phyloP scores from a whole-genome alignment of 2,329 filamentous ascomycete species.

The Thelonectria rubi region DNA sequence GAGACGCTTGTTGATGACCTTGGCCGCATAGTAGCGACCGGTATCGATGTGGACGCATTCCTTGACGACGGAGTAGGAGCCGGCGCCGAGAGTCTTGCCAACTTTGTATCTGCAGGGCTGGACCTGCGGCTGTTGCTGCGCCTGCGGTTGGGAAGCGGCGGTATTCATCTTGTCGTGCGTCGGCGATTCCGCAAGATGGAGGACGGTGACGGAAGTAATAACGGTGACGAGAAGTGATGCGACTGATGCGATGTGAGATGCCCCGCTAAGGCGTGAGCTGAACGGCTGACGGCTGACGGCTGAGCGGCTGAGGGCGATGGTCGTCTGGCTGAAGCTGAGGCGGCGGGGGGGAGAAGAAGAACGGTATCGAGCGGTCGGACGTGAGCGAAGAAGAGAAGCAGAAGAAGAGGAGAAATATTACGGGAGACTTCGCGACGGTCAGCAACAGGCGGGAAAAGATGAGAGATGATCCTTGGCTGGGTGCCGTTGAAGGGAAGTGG shows the following conservation, averaged over 20 bases:
- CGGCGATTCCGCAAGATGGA: constrained; percentile 15
- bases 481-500: not conserved
- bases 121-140: constrained; percentile 64
- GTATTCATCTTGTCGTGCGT: constrained; percentile 33
- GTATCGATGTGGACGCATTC: constrained; percentile 99
- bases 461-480: constrained; percentile 3
- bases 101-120: constrained; percentile 99
- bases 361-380: not conserved
- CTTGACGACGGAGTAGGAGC: constrained; percentile 98
- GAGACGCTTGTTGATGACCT: constrained; percentile 98
- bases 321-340: constrained; percentile 1
- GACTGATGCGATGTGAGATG: constrained; percentile 17
- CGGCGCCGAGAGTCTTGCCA: constrained; percentile 94
- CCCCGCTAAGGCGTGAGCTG: constrained; percentile 23
- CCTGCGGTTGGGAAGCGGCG: constrained; percentile 40
- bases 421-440: constrained; percentile 13
- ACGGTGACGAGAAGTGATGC: constrained; percentile 11
- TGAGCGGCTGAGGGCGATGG: no score
- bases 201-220: constrained; percentile 9
- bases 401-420: constrained; percentile 11
- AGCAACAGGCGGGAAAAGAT: constrained; percentile 19
- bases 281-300: not conserved
- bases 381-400: not conserved
- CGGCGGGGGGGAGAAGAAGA: not conserved
- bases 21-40: constrained; percentile 96